Evolutionary conservation across 495 filamentous ascomycete genomes (phyloP).

Genomic region (Cryomyces antarcticus): DNA sequence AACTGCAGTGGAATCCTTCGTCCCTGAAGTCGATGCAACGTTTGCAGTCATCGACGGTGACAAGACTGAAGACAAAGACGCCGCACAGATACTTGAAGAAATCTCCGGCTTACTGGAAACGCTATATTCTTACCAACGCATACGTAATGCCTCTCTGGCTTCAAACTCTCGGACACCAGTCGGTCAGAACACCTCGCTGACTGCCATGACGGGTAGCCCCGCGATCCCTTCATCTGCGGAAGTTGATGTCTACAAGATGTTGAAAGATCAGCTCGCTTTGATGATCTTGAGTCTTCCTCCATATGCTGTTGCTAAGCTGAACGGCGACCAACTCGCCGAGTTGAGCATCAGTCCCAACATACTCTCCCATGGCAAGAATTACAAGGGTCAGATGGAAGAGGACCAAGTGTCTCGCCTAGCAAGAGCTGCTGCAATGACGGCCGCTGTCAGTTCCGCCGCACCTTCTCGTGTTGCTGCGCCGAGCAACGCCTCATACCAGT

Average conservation of each 20-base stretch:
- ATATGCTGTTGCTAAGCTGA: constrained; percentile 65
- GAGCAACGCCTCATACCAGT: background rate
- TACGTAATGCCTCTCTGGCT: constrained; percentile 45
- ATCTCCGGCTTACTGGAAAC: constrained; percentile 73
- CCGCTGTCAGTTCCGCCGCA: background rate
- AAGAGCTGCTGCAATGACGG: constrained; percentile 6
- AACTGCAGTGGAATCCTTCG: constrained; percentile 31
- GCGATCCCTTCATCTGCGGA: constrained; percentile 43
- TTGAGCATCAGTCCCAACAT: constrained; percentile 72
- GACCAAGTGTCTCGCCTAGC: constrained; percentile 35
- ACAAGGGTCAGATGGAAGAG: constrained; percentile 69
- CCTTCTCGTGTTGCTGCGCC: background rate
- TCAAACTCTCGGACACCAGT: constrained; percentile 21
- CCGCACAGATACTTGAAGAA: constrained; percentile 44
- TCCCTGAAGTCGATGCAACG: constrained; percentile 19
- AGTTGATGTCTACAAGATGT: constrained; percentile 46
- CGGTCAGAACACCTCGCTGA: constrained; percentile 24
- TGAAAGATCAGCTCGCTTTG: constrained; percentile 50
- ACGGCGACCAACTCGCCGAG: constrained; percentile 64
- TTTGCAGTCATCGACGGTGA: constrained; percentile 13
- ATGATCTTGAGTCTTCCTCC: constrained; percentile 63
- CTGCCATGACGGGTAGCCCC: constrained; percentile 23
- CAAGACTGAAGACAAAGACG: constrained; percentile 32
- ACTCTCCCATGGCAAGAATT: constrained; percentile 45
- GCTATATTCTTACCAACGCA: constrained; percentile 67